phyloP scores from a whole-genome alignment of 305 asterid genomes.

The Plantago lanceolata region DNA sequence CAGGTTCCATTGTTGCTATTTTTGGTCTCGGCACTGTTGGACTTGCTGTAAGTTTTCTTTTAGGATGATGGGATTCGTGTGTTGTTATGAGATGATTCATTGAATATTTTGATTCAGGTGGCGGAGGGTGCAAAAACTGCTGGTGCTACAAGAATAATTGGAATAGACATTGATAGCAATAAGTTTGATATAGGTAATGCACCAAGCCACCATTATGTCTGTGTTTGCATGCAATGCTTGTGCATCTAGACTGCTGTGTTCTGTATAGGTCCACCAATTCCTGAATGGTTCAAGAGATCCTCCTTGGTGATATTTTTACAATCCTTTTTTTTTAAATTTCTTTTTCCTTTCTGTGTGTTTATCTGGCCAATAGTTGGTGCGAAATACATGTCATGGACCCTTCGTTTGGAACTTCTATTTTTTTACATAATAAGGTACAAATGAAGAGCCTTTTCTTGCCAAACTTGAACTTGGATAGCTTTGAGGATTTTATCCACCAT shows the following conservation, averaged over 20 bases:
- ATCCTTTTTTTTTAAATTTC: no score
- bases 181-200: slow-evolving; percentile 69
- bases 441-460: no score
- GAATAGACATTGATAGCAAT: slow-evolving; percentile 83
- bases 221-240: background rate
- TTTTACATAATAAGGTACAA: no score
- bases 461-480: background rate
- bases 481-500: background rate
- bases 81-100: slow-evolving; percentile 19
- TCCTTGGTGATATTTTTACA: background rate
- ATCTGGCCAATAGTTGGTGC: background rate
- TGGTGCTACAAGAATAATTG: slow-evolving; percentile 94
- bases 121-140: slow-evolving; percentile 99
- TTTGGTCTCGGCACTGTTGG: slow-evolving; percentile 98
- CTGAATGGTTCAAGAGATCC: background rate
- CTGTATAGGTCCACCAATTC: background rate
- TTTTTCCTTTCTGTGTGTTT: no score
- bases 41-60: slow-evolving; percentile 73
- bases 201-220: background rate
- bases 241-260: background rate
- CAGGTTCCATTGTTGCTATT: slow-evolving; percentile 88
- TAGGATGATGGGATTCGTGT: slow-evolving; percentile 18
- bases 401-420: no score
- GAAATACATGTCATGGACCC: background rate
- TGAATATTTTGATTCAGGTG: slow-evolving; percentile 47